Base-by-base conservation (phyloP, 768 basidiomycete genomes). In the Hericium rajendrae region DNA sequence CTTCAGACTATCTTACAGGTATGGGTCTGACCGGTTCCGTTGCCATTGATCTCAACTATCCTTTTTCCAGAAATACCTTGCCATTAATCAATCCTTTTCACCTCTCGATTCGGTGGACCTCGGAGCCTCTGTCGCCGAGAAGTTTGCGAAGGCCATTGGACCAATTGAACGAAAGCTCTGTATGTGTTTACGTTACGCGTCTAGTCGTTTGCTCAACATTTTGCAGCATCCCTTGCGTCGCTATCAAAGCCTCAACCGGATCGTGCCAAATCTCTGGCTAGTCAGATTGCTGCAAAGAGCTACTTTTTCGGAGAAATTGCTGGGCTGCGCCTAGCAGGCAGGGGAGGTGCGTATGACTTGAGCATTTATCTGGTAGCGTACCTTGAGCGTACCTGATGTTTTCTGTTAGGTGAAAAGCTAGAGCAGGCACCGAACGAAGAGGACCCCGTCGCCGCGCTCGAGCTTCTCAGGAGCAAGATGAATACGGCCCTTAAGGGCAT, bases 1-100 rank as follows among this genome's bases (percentile, higher is more conserved):
- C 72, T 97, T 51, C 93, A 94, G 60, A 90, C 93, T 0, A 92
- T 91, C 0, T 73, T 99, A 55, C 93, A 95, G 80, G 93, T 89
- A 65, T 65, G 38, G n/a, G 32, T 38, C 28, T 54, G 16, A 18
- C 3, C 32, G n/a, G 15, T 24, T n/a, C n/a, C 11, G 0, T 9
- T 51, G 40, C n/a, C 5, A 49, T 60, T 49, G 46, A 51, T 10
- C 11, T 16, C 20, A 43, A 13, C 51, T 41, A 10, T 24, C 38
- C n/a, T 57, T 39, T 41, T 9, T 28, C 41, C 66, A 97, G 91
- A 90, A 88, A 82, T 98, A 99, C 69, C 79, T 98, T 24, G 79
- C 87, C 50, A 76, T 85, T 26, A 86, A 85, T 62, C 83, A 86
- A 63, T 81, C 85, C 0, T 72, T 82, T 5, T 77, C 84, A 11